Evolutionary conservation across 2,329 filamentous ascomycete genomes (phyloP).

Genomic region (Pseudopyrenochaeta lycopersici): DNA sequence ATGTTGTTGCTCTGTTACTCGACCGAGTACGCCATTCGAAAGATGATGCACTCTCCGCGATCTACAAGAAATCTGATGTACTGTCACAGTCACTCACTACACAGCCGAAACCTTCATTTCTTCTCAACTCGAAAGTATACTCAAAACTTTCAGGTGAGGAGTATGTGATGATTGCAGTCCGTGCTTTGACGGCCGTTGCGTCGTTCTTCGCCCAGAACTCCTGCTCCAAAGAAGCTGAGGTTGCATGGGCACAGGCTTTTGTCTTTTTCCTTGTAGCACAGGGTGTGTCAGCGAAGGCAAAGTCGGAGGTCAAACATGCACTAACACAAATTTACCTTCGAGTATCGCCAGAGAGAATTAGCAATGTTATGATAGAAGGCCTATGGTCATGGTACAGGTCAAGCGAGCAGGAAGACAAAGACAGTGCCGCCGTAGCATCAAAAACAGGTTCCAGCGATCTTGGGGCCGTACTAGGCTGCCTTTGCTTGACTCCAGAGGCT

Average conservation of each 20-base stretch:
- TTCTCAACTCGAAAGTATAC: conserved; percentile 86
- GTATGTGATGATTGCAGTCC: conserved; percentile 80
- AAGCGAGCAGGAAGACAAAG: conserved; percentile 76
- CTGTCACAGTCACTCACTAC: conserved; percentile 71
- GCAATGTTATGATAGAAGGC: conserved; percentile 71
- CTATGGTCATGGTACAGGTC: conserved; percentile 82
- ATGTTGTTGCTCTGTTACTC: conserved; percentile 71
- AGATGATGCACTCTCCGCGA: conserved; percentile 63
- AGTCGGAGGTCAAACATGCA: conserved; percentile 68
- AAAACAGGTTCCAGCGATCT: conserved; percentile 73
- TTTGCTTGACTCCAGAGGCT: conserved; percentile 68
- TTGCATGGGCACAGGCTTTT: conserved; percentile 84
- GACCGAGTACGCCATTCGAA: conserved; percentile 63
- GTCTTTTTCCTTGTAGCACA: conserved; percentile 79
- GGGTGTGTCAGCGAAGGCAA: conserved; percentile 67
- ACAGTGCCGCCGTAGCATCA: conserved; percentile 72
- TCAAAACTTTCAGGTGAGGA: conserved; percentile 78
- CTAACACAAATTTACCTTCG: conserved; percentile 72
- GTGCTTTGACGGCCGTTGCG: conserved; percentile 72
- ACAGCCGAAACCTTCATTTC: conserved; percentile 85
- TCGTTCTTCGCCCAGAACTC: conserved; percentile 62
- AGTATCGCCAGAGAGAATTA: conserved; percentile 64
- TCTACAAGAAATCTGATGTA: conserved; percentile 70
- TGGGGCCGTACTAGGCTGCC: conserved; percentile 66
- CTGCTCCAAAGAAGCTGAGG: conserved; percentile 56